Conservation (phyloP, 768 basidiomycete genomes). For the Pleurotus djamor region DNA sequence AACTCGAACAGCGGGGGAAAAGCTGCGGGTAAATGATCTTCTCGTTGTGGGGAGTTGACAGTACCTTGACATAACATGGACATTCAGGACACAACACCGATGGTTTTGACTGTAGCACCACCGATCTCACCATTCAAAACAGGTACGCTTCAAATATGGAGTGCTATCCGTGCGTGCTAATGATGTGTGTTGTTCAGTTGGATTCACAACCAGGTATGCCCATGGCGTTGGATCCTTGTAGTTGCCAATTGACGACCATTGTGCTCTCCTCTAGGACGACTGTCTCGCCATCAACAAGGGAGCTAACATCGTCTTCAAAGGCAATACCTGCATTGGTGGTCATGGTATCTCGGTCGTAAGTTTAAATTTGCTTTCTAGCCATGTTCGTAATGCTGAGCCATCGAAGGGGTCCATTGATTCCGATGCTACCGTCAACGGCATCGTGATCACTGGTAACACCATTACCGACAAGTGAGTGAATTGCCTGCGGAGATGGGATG, state of each 20-base stretch:
- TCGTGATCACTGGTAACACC: constrained; percentile 49
- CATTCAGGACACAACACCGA: constrained; percentile 44
- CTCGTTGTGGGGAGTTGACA: not conserved
- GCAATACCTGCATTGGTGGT: constrained; percentile 55
- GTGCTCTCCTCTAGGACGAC: constrained; percentile 17
- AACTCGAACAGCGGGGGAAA: constrained; percentile 48
- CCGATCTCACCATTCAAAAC: constrained; percentile 35
- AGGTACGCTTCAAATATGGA: constrained; percentile 22
- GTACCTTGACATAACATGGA: too few species aligned
- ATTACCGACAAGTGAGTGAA: constrained; percentile 50
- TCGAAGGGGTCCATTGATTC: constrained; percentile 56
- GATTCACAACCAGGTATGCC: not conserved
- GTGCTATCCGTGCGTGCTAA: not conserved
- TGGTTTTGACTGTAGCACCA: constrained; percentile 42
- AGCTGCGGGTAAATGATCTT: constrained; percentile 31
- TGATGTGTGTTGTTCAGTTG: not conserved
- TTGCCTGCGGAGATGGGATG: not conserved
- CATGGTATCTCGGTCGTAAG: constrained; percentile 69
- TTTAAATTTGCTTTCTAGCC: not conserved
- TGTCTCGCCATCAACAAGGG: constrained; percentile 54
- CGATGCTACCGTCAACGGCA: constrained; percentile 38
- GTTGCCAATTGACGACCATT: too few species aligned
- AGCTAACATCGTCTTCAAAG: constrained; percentile 41
- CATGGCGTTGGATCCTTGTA: not conserved
- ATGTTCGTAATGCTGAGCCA: constrained; percentile 23